phyloP scores from a whole-genome alignment of 2,329 filamentous ascomycete genomes.

The Immersiporthe knoxdaviesiana region DNA sequence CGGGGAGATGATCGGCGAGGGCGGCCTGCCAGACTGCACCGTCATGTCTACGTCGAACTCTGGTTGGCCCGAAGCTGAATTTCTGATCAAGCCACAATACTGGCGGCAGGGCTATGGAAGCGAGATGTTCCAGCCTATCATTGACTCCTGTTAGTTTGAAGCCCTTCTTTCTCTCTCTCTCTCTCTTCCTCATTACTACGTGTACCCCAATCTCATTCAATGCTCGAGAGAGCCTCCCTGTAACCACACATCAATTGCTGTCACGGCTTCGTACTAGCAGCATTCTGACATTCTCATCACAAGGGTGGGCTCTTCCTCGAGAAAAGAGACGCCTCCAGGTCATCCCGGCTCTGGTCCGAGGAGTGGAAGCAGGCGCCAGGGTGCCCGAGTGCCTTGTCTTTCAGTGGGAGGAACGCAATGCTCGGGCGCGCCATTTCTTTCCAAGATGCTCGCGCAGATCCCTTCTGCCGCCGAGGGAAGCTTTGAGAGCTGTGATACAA shows the following conservation, averaged over 20 bases:
- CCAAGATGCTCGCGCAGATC: constrained; percentile 15
- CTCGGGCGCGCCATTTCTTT: constrained; percentile 17
- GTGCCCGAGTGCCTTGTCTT: constrained; percentile 24
- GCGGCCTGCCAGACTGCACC: constrained; percentile 32
- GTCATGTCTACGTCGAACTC: constrained; percentile 21
- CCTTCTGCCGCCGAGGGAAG: constrained; percentile 12
- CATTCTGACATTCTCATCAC: neutral
- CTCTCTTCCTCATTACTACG: neutral
- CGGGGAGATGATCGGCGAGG: constrained; percentile 38
- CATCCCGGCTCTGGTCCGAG: constrained; percentile 7
- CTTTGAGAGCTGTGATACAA: constrained; percentile 20
- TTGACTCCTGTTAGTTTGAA: constrained; percentile 10
- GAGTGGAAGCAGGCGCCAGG: constrained; percentile 14
- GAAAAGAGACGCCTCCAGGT: constrained; percentile 26
- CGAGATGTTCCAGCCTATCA: constrained; percentile 26
- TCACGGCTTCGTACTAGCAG: too few relatives aligned
- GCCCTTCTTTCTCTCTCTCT: too few relatives aligned
- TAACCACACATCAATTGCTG: too few relatives aligned
- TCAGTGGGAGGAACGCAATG: constrained; percentile 21
- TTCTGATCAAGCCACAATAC: constrained; percentile 23
- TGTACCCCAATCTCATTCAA: too few relatives aligned
- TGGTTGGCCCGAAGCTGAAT: constrained; percentile 26
- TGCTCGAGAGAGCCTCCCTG: too few relatives aligned
- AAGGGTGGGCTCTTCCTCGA: constrained; percentile 26
- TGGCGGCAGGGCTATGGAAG: constrained; percentile 27